Evolutionary conservation across 805 yeast species (phyloP), one percentile per base, ranked within the genome.

Genomic region (Candida fluviatilis): DNA sequence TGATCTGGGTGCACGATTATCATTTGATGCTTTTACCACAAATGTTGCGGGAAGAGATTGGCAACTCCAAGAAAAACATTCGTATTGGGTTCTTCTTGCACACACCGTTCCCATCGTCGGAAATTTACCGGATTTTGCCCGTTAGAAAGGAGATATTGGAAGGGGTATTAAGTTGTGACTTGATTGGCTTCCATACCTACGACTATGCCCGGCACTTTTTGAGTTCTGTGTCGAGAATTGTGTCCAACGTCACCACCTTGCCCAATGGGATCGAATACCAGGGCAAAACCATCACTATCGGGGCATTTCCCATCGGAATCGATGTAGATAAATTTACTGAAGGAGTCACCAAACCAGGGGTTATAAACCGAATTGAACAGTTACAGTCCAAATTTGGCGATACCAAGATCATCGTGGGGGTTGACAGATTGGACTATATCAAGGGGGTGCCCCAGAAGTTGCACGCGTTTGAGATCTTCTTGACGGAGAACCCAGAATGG

Each of bases 301-400:
- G 97, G 17, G 97, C 98, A 0, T 91, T 90, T 75, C 99, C 99
- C n/a, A 93, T 93, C 49, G 99, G 99, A 41, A 93, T 93, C 43
- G 99, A 93, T 55, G 95, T 89, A 16, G 95, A 88, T 41, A 87
- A 86, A 49, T 93, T 93, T 59, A 66, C 83, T 12, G 84, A 80
- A 16, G 98, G 96, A 0, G 62, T 93, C 48, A 69, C 79, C 47
- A 73, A 75, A 42, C 74, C 69, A 1, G 52, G 66, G 4, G 97
- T 90, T 4, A 71, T 76, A 32, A 59, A 75, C 18, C 74, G 99
- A 50, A 79, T 91, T 41, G 51, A 62, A 24, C 77, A 76, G 40
- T 67, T 93, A 42, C 76, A 71, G 42, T 28, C 70, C 36, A 72
- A 75, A 47, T 84, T 84, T 51, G 87, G 85, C 46, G 93, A 81